Evolutionary conservation across 768 basidiomycete species (phyloP).

Genomic region (Russula lepida): DNA sequence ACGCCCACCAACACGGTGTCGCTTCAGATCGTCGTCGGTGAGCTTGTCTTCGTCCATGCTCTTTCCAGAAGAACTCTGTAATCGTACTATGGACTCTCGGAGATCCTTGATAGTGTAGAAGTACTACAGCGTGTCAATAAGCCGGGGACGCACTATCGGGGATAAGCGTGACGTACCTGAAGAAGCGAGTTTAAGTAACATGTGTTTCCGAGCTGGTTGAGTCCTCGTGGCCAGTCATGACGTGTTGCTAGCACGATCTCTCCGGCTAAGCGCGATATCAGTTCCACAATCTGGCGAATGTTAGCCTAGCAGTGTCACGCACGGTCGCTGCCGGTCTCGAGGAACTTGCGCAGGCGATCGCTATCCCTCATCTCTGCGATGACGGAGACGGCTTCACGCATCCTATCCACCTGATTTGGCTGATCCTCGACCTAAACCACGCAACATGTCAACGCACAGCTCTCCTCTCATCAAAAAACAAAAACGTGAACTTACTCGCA

Average conservation of each 20-base stretch:
- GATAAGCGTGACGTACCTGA: conserved; percentile 38
- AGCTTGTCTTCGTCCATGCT: conserved; percentile 57
- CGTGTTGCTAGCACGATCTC: conserved; percentile 45
- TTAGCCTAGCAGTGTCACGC: conserved; percentile 28
- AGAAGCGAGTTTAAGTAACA: conserved; percentile 79
- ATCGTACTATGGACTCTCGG: conserved; percentile 59
- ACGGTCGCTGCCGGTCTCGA: conserved; percentile 69
- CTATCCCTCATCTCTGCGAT: conserved; percentile 74
- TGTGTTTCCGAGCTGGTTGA: conserved; percentile 85
- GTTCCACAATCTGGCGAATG: not conserved
- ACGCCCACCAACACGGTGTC: conserved; percentile 82
- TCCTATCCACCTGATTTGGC: conserved; percentile 55
- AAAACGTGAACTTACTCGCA: conserved; percentile 47
- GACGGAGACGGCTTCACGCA: conserved; percentile 62
- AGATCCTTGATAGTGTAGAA: conserved; percentile 95
- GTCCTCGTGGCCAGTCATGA: conserved; percentile 70
- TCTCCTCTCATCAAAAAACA: conserved; percentile 1
- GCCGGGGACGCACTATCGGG: not conserved
- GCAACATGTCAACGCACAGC: conserved; percentile 7
- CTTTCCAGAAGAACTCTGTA: conserved; percentile 48
- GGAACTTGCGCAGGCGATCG: conserved; percentile 54
- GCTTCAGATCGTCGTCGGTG: conserved; percentile 72
- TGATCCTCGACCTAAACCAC: conserved; percentile 56
- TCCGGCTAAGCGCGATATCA: conserved; percentile 41
- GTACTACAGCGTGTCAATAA: conserved; percentile 43